Evolutionary conservation across 805 yeast species (phyloP), one percentile per base, ranked within the genome.

Genomic region (Wickerhamiella sergipiensis): DNA sequence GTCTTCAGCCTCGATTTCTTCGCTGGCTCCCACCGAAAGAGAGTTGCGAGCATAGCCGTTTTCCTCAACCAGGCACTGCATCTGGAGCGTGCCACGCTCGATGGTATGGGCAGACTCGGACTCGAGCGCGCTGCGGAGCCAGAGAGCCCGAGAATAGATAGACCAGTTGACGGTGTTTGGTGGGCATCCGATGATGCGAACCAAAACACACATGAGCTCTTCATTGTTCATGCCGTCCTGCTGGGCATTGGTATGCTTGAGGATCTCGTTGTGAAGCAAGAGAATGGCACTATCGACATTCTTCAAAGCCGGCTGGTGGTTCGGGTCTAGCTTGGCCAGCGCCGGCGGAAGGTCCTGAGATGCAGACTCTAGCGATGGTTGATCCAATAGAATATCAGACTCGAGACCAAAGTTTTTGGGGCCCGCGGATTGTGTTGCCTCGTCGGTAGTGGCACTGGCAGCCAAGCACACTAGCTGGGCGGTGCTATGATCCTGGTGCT

Each of bases 81-180:
- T 81, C 67, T 92, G 98, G 48, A 92, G 71, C 4, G 89, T 80
- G 48, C 97, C 97, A 64, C 98, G 76, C 67, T 92, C 97, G 22
- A 90, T 82, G 1, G 97, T 90, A 62, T 84, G 81, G 1, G 95
- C 79, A 57, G 80, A 81, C 47, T 75, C 73, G 0, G 95, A 77
- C 64, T 92, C 98, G 38, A 89, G 70, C 19, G 85, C 59, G 7
- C 96, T 86, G 64, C 97, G 77, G 61, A 83, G 85, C 96, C 97
- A 92, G 44, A 92, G 69, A 0, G 95, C 84, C 55, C 89, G 73
- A 1, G 89, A 78, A 60, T 81, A 87, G 3, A 90, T 64, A 1
- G 84, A 67, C 88, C 95, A 88, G 64, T 85, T 83, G 17, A 77
- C 74, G 1, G 68, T 56, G 4, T 69, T 67, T 3, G 62, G 60